Percentiles rank a stretch among this genome's conserved stretches.
These are phyloP conservation scores for Quercus lobata DNA, from an alignment of 331 rosid species.

Conservation along the genomic window DNA sequence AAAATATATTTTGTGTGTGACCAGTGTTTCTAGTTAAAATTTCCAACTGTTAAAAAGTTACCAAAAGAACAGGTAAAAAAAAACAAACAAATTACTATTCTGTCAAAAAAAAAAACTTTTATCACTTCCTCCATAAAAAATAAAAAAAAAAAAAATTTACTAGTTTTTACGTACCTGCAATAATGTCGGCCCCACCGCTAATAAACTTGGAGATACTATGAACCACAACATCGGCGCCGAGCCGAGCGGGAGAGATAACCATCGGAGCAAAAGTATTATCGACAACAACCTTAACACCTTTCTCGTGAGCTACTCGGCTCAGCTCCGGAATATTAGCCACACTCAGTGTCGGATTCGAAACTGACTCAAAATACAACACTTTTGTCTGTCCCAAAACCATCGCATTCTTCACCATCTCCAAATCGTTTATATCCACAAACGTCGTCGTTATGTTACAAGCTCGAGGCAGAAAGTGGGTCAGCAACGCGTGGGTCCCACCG, in stretches of 20 bases:
- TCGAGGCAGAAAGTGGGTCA: constrained; percentile 65
- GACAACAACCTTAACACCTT: constrained; percentile 77
- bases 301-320: constrained; percentile 51
- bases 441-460: constrained; percentile 55
- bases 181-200: constrained; percentile 96
- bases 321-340: constrained; percentile 79
- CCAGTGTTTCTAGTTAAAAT: too few species aligned
- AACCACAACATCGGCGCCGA: constrained; percentile 85
- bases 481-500: constrained; percentile 88
- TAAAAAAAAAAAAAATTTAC: too few species aligned
- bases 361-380: constrained; percentile 64
- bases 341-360: constrained; percentile 64
- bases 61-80: too few species aligned
- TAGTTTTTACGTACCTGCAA: constrained; percentile 57
- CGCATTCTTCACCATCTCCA: constrained; percentile 45
- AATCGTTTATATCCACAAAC: constrained; percentile 56
- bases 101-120: too few species aligned
- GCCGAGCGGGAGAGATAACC: constrained; percentile 67
- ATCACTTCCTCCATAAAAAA: too few species aligned
- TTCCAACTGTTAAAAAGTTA: too few species aligned
- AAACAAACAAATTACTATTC: too few species aligned
- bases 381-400: constrained; percentile 65
- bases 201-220: constrained; percentile 89
- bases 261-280: constrained; percentile 88
- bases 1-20: too few species aligned